phyloP scores from a whole-genome alignment of 2,329 filamentous ascomycete species.

The Penicillium brevicompactum region DNA sequence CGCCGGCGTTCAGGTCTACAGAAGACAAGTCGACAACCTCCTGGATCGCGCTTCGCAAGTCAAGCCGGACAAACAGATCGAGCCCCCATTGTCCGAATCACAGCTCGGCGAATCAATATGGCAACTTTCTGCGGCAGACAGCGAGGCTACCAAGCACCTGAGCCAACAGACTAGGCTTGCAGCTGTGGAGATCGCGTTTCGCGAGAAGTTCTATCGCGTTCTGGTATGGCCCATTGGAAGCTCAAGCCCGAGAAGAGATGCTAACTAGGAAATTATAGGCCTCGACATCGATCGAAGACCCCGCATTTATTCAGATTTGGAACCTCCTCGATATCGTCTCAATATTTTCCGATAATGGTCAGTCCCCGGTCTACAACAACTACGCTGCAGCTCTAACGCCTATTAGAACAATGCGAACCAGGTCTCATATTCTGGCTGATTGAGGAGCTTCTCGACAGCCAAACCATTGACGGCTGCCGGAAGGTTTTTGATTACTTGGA shows the following conservation, averaged over 20 bases:
- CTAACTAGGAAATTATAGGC: conserved; percentile 54
- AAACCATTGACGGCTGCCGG: conserved; percentile 89
- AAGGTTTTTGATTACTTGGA: conserved; percentile 94
- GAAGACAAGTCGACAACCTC: conserved; percentile 57
- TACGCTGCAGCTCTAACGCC: conserved; percentile 22
- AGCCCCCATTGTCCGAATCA: conserved; percentile 73
- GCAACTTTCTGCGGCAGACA: conserved; percentile 36
- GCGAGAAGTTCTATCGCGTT: conserved; percentile 75
- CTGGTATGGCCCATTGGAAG: conserved; percentile 61
- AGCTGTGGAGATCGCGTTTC: conserved; percentile 79
- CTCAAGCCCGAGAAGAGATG: not conserved
- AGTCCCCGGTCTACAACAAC: conserved; percentile 41
- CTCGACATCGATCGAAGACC: conserved; percentile 72
- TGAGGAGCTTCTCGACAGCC: conserved; percentile 93
- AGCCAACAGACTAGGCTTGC: conserved; percentile 61
- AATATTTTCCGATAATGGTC: conserved; percentile 79
- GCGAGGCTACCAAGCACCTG: conserved; percentile 37
- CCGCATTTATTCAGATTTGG: conserved; percentile 83
- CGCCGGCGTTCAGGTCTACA: conserved; percentile 48
- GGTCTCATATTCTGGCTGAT: conserved; percentile 86
- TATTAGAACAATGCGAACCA: conserved; percentile 64
- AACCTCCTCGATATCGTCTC: conserved; percentile 91
- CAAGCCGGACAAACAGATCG: conserved; percentile 65
- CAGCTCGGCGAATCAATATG: conserved; percentile 52
- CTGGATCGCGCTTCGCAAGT: conserved; percentile 60